Conservation (phyloP, 768 basidiomycete species). For the Psilocybe cyanescens region DNA sequence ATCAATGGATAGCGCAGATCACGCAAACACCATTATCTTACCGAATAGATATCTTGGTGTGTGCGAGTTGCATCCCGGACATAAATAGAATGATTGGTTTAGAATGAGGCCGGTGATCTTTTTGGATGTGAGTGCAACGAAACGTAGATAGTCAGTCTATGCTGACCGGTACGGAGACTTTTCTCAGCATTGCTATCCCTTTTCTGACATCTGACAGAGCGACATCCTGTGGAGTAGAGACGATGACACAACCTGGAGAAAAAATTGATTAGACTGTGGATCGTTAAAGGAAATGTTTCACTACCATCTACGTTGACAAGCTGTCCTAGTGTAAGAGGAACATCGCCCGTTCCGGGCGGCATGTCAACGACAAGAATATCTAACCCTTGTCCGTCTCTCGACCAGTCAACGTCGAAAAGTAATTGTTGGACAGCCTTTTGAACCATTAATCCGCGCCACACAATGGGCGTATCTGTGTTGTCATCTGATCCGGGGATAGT, state of each 20-base stretch:
- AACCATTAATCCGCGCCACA: slow-evolving; percentile 98
- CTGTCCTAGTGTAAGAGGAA: slow-evolving; percentile 79
- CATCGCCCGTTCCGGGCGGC: slow-evolving; percentile 97
- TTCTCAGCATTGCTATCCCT: slow-evolving; percentile 91
- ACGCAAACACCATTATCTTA: slow-evolving; percentile 1
- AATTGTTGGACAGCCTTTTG: slow-evolving; percentile 97
- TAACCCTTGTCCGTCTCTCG: slow-evolving; percentile 50
- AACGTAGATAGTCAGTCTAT: not conserved
- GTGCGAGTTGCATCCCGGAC: slow-evolving; percentile 66
- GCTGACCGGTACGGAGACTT: slow-evolving; percentile 84
- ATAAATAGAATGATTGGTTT: slow-evolving; percentile 87
- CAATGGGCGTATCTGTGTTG: slow-evolving; percentile 76
- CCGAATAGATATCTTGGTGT: slow-evolving; percentile 41
- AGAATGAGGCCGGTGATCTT: slow-evolving; percentile 88
- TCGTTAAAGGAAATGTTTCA: not conserved
- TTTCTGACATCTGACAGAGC: slow-evolving; percentile 91
- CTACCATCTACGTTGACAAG: slow-evolving; percentile 24
- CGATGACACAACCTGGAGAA: slow-evolving; percentile 86
- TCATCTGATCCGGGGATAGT: slow-evolving; percentile 32
- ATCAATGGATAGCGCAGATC: not conserved
- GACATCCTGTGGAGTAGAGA: slow-evolving; percentile 96
- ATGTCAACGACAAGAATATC: slow-evolving; percentile 93
- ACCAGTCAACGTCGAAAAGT: slow-evolving; percentile 96
- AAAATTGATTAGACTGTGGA: not conserved
- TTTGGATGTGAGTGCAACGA: not conserved